Base-by-base conservation (phyloP, 140 eudicot species). In the Flaveria floridana region DNA sequence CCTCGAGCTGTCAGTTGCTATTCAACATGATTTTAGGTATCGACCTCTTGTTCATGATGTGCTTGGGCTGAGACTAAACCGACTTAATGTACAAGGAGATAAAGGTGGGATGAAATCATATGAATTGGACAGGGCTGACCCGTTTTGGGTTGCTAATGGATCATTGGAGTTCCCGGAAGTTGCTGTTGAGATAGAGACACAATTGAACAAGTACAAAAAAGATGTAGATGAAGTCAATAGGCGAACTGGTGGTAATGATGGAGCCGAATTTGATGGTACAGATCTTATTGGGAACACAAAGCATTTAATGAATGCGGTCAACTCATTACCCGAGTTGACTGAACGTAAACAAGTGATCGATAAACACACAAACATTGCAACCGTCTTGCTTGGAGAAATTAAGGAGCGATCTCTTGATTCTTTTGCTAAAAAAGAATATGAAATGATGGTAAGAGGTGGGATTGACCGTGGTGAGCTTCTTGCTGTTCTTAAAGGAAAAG, bases 171-270 rank as follows among this genome's bases (percentile, higher is more conserved):
- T 94, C 48, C 99, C 99, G 2, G 96, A 83, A 71, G 97, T 94
- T 42, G 97, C 99, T 9, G 86, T 80, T 39, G 97, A 90, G 82
- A 90, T 94, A 34, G 96, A 90, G 83, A 88, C 86, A 10, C 97
- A 94, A 70, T 79, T 94, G 82, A 85, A 59, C 16, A 94, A 87
- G 79, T 94, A 94, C 52, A 94, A 94, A 80, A 90, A 58, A 56
- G 99, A 94, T 51, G 99, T 94, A 6, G 97, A 88, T 74, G 99
- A 94, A 71, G 99, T 94, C 26, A 94, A 90, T 73, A 75, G 89
- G 79, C 79, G 94, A 77, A 90, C 97, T 0, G 99, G 96, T 39
- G 97, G 97, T 18, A 75, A 67, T 1, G 82, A 81, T 46, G 99
- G 95, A 59, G 89, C 96, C 13, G 93, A 94, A 73, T 94, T 94